Base-by-base conservation (phyloP, 2,329 filamentous ascomycete species). In the Sordariomycetes sp. region DNA sequence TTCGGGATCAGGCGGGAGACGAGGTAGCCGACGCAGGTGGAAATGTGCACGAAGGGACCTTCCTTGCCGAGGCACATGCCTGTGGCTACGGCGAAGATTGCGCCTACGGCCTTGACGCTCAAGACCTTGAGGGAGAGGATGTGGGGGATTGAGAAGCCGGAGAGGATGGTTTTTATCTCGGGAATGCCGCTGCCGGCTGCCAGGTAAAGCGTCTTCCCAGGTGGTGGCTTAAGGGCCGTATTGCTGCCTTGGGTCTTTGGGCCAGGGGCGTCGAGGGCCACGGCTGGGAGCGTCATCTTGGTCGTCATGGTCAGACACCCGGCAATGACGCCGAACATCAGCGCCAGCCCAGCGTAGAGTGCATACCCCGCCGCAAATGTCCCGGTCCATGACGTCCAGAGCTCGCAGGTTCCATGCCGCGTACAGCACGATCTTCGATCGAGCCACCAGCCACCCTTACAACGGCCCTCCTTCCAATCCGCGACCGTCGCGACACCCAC, bases 61-160 rank as follows among this genome's bases (percentile, higher is more conserved):
- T 84, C 80, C 67, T 84, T 83, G 0, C 81, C 81, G 4, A 84
- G 66, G 62, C 76, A 81, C 76, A 81, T 79, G 15, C 79, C 78
- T 1, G 79, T 80, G 0, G 78, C 73, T 1, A 84, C 80, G 0
- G 79, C 79, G 61, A 83, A 81, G 6, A 77, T 68, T 2, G 79
- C 75, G 12, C 80, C 80, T n/a, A 82, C 69, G 1, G 76, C 79
- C 68, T 83, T 83, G 58, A 81, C 74, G 15, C 77, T 54, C 3
- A 84, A 67, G 7, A 80, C 78, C 59, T 76, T 78, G 61, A 80
- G 67, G 59, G 76, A 74, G 2, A 84, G 71, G 60, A 82, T 80
- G 52, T 77, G 71, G 1, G 78, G 79, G 52, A 83, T 82, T 15
- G 78, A 76, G 64, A 82, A 83, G n/a, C 80, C 79, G 3, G 76